phyloP scores from a whole-genome alignment of 163 green algal species.

The Prototheca wickerhamii region DNA sequence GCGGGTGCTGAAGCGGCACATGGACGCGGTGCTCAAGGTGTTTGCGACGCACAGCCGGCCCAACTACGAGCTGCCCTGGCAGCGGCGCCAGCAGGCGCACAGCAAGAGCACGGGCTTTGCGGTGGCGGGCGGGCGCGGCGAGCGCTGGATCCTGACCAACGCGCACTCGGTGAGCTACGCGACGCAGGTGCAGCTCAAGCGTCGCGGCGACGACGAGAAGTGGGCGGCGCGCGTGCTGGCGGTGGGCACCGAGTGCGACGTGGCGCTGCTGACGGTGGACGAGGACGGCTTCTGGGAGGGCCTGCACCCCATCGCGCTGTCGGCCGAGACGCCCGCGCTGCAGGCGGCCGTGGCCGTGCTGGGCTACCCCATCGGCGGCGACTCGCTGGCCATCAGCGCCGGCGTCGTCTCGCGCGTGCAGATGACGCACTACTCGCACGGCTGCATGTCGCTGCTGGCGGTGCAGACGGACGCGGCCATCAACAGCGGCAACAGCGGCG shows the following conservation, averaged over 20 bases:
- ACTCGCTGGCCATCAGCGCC: slow-evolving; percentile 77
- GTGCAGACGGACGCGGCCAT: slow-evolving; percentile 25
- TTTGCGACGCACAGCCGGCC: slow-evolving; percentile 62
- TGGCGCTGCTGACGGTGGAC: slow-evolving; percentile 86
- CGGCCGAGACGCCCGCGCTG: slow-evolving; percentile 51
- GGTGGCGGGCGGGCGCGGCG: slow-evolving; percentile 38
- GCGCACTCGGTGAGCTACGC: slow-evolving; percentile 92
- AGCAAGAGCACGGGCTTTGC: slow-evolving; percentile 83
- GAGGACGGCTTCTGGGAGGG: slow-evolving; percentile 79
- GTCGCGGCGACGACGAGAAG: slow-evolving; percentile 78
- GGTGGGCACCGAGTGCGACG: slow-evolving; percentile 34
- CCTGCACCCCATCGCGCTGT: slow-evolving; percentile 59
- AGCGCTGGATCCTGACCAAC: slow-evolving; percentile 88
- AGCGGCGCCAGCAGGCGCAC: slow-evolving; percentile 44
- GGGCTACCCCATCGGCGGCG: slow-evolving; percentile 78
- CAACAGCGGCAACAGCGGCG: slow-evolving; percentile 22
- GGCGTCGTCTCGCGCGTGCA: slow-evolving; percentile 87
- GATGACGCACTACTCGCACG: slow-evolving; percentile 67
- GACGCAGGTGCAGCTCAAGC: slow-evolving; percentile 86
- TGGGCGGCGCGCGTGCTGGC: slow-evolving; percentile 46
- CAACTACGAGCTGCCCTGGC: slow-evolving; percentile 73
- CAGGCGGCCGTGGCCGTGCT: slow-evolving; percentile 57
- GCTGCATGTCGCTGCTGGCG: slow-evolving; percentile 76
- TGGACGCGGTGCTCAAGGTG: slow-evolving; percentile 26
- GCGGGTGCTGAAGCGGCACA: slow-evolving; percentile 23